Conservation (phyloP, 1,284 basidiomycete species). For the Rhodofomes roseus region DNA sequence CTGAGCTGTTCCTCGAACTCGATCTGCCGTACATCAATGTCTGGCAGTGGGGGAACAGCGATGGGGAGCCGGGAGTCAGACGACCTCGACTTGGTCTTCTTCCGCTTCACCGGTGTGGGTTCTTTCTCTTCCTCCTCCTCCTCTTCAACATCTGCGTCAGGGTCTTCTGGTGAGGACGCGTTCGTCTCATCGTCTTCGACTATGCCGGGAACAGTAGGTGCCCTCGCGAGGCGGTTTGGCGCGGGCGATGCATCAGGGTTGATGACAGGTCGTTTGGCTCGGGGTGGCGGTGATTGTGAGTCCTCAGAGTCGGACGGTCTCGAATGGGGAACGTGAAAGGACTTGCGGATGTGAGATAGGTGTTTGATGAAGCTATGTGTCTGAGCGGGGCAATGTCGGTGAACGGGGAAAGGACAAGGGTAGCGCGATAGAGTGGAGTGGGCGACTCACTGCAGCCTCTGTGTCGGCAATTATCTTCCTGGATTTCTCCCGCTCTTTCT, state of each 20-base stretch:
- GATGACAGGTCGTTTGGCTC: constrained; percentile 37
- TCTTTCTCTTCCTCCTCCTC: constrained; percentile 27
- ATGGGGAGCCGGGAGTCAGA: constrained; percentile 39
- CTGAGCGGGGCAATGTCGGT: constrained; percentile 31
- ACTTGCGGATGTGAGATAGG: constrained; percentile 58
- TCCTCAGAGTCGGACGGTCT: constrained; percentile 32
- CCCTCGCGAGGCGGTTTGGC: constrained; percentile 55
- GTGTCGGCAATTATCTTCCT: constrained; percentile 65
- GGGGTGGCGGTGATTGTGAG: constrained; percentile 43
- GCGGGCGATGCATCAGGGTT: constrained; percentile 45
- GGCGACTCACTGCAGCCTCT: constrained; percentile 61
- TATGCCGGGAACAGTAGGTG: constrained; percentile 64
- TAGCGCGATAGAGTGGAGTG: neutral
- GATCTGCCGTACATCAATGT: constrained; percentile 21
- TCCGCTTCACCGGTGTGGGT: constrained; percentile 30
- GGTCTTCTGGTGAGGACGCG: constrained; percentile 29
- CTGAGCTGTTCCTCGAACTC: constrained; percentile 29
- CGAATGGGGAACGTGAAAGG: constrained; percentile 42
- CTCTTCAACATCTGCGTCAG: constrained; percentile 37
- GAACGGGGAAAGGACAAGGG: neutral
- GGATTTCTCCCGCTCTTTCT: constrained; percentile 74
- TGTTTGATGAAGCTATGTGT: constrained; percentile 63
- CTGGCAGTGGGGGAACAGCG: constrained; percentile 28
- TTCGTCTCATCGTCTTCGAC: constrained; percentile 60
- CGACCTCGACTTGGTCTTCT: constrained; percentile 26